phyloP scores from a whole-genome alignment of 371 early-diverging fungal species.

The Rhizopus delemar region DNA sequence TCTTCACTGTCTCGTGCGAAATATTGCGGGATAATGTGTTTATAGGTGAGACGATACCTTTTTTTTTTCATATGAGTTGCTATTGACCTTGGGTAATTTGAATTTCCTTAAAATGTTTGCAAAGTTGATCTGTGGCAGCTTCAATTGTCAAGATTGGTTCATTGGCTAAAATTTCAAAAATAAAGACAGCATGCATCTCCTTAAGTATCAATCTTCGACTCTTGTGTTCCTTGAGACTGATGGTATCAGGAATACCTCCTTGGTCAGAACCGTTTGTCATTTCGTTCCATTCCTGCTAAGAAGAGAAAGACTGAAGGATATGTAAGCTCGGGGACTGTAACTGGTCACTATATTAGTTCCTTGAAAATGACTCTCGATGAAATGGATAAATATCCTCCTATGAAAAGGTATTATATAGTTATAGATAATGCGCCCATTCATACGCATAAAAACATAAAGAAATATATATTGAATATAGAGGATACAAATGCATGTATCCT shows the following conservation, averaged over 20 bases:
- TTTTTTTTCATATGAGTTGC: conserved; percentile 13
- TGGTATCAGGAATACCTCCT: conserved; percentile 4
- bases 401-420: neutral
- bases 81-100: conserved; percentile 10
- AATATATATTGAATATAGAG: no score
- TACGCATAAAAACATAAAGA: no score
- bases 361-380: conserved; percentile 20
- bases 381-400: conserved; percentile 23
- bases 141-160: conserved; percentile 14
- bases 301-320: neutral
- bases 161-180: conserved; percentile 7
- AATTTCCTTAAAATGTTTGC: conserved; percentile 5
- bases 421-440: no score
- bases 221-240: conserved; percentile 1
- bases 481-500: conserved; percentile 14
- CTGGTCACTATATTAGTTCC: conserved; percentile 18
- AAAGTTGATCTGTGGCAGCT: conserved; percentile 16
- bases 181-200: conserved; percentile 9
- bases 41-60: conserved; percentile 7
- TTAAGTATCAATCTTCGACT: conserved; percentile 2
- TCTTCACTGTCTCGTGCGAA: conserved; percentile 9
- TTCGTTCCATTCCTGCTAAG: conserved; percentile 2
- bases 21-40: conserved; percentile 5
- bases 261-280: conserved; percentile 6
- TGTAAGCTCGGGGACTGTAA: conserved; percentile 20